Conservation (phyloP, 371 early-diverging fungal species). For the Entomophthora muscae region DNA sequence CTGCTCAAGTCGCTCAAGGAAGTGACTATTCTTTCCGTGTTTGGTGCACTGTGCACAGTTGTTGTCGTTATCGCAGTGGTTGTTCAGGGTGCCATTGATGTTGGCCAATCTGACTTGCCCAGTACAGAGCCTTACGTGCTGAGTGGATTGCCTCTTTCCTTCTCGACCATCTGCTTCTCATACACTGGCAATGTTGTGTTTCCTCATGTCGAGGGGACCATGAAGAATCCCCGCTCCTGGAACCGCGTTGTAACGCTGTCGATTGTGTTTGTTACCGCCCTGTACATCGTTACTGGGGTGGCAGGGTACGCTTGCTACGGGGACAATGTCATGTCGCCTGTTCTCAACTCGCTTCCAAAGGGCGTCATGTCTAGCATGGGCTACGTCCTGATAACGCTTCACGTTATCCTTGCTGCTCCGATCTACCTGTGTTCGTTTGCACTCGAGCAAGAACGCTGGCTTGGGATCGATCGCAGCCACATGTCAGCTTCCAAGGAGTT, state of each 20-base stretch:
- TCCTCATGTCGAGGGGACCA: conserved; percentile 43
- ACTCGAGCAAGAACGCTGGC: conserved; percentile 41
- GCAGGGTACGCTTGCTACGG: conserved; percentile 73
- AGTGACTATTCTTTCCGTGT: conserved; percentile 22
- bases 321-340: conserved; percentile 35
- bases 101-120: not conserved
- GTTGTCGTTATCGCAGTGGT: conserved; percentile 2
- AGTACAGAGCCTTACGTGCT: not conserved
- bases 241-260: conserved; percentile 42
- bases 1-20: conserved; percentile 51
- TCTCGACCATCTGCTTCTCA: conserved; percentile 49
- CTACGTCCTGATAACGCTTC: conserved; percentile 63
- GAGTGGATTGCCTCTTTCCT: conserved; percentile 21
- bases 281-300: conserved; percentile 56
- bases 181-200: conserved; percentile 68
- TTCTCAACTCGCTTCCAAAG: conserved; percentile 46
- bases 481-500: conserved; percentile 19
- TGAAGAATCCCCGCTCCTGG: conserved; percentile 62
- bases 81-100: not conserved
- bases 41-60: not conserved
- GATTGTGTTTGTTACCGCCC: conserved; percentile 39
- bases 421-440: conserved; percentile 61
- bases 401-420: conserved; percentile 63
- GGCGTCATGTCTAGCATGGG: conserved; percentile 45
- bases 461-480: conserved; percentile 13